Evolutionary conservation across 169 alveolate genomes (phyloP), one percentile per base, ranked within the genome.

Genomic region (Babesia ovis): DNA sequence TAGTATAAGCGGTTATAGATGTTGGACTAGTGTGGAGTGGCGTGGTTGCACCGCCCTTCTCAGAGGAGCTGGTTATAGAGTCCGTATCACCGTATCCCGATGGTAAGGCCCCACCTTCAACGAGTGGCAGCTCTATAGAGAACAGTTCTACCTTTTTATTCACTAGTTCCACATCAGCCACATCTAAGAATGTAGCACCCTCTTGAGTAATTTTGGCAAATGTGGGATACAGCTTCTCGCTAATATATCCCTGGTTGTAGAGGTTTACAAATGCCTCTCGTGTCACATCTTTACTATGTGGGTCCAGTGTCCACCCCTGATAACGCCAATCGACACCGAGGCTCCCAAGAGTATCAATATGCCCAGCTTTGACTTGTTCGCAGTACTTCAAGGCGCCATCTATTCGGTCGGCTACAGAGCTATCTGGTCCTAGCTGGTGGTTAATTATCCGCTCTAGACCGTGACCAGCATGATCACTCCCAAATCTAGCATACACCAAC

Each of bases 391-490:
- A 32, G 3, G 89, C 77, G n/a, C 25, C 35, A 1, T 55, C 37
- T 27, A 70, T 39, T 34, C 23, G 46, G 0, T 76, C 32, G 1
- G 54, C 48, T 5, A 11, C 59, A 4, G 54, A n/a, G 27, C 22
- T 54, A 12, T 42, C 27, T 9, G 8, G 12, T 14, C 73, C 59
- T 12, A 29, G 34, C 32, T 42, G 9, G 20, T 32, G 25, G 51
- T 56, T 55, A 31, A 66, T 37, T 8, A 62, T 27, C 34, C 55
- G 37, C 41, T 81, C 80, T 16, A 72, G 75, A 4, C 84, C 68
- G 46, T 31, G 84, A 23, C 89, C 89, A 9, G 84, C 89, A 51
- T 70, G 84, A 50, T 81, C 89, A 25, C 77, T 71, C 48, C 84
- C 64, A 42, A 64, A 72, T 34, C 46, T 34, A n/a, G 69, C 66